Percentiles rank a stretch among this genome's conserved stretches.
These are phyloP conservation scores for Aspergillus novoparasiticus DNA, from an alignment of 2,329 filamentous ascomycete species.

Conservation along the genomic window DNA sequence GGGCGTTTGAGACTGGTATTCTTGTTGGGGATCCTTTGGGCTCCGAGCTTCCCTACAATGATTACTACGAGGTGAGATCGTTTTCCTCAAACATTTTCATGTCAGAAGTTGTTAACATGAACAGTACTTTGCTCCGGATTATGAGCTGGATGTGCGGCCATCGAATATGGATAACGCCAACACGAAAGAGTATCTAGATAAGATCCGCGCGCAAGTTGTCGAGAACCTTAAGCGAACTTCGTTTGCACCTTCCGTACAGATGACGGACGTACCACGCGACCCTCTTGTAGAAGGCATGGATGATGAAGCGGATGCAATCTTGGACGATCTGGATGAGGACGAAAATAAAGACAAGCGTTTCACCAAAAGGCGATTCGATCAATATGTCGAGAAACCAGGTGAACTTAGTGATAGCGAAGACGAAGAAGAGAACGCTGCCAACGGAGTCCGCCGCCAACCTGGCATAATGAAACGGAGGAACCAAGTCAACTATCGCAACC, in stretches of 20 bases:
- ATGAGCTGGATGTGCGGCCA: slow-evolving; percentile 68
- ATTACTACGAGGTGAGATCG: slow-evolving; percentile 75
- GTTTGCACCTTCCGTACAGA: slow-evolving; percentile 64
- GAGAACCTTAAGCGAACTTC: slow-evolving; percentile 67
- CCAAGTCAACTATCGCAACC: slow-evolving; percentile 64
- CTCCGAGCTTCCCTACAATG: slow-evolving; percentile 86
- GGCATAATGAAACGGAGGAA: slow-evolving; percentile 54
- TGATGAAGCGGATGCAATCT: slow-evolving; percentile 65
- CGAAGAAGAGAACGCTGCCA: slow-evolving; percentile 70
- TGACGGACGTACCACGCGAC: slow-evolving; percentile 64
- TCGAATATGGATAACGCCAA: slow-evolving; percentile 76
- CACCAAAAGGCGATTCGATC: slow-evolving; percentile 81
- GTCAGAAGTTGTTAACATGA: slow-evolving; percentile 4
- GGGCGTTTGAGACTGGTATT: slow-evolving; percentile 72
- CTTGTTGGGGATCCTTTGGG: slow-evolving; percentile 82
- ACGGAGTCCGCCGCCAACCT: slow-evolving; percentile 68
- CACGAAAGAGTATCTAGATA: slow-evolving; percentile 67
- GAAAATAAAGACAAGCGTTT: slow-evolving; percentile 80
- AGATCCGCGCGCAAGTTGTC: slow-evolving; percentile 66
- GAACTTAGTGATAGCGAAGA: slow-evolving; percentile 89
- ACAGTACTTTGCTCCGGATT: slow-evolving; percentile 69
- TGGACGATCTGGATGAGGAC: slow-evolving; percentile 78
- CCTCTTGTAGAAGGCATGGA: slow-evolving; percentile 59
- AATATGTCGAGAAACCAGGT: slow-evolving; percentile 72
- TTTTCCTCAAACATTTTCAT: background rate